Evolutionary conservation across 345 rosid species (phyloP).

Genomic region (Microcos paniculata): DNA sequence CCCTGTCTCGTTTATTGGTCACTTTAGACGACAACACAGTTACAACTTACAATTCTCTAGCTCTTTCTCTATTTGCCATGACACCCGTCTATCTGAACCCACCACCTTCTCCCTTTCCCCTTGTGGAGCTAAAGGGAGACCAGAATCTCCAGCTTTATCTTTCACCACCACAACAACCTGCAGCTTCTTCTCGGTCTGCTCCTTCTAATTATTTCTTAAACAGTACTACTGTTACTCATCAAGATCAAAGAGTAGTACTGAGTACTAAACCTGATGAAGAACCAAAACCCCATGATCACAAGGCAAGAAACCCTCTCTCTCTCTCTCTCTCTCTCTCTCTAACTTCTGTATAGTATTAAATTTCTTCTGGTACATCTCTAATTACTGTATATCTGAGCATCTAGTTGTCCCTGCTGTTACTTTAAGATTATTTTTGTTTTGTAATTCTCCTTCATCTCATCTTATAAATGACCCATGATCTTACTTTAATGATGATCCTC

Average conservation of each 20-base stretch:
- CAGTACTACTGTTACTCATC: background rate
- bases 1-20: background rate
- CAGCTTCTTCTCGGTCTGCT: conserved; percentile 14
- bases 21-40: conserved; percentile 6
- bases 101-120: conserved; percentile 26
- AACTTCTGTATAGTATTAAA: too few species aligned
- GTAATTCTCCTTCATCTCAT: background rate
- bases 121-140: conserved; percentile 27
- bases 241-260: conserved; percentile 7
- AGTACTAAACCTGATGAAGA: background rate
- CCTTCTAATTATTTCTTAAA: conserved; percentile 15
- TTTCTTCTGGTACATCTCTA: background rate
- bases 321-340: background rate
- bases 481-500: background rate
- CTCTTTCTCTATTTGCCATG: conserved; percentile 26
- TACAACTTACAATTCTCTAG: background rate
- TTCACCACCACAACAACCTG: conserved; percentile 24
- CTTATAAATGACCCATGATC: background rate
- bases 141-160: conserved; percentile 30
- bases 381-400: too few species aligned
- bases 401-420: background rate
- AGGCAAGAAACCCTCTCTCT: conserved; percentile 22
- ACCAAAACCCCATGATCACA: conserved; percentile 12
- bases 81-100: conserved; percentile 35
- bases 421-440: background rate